phyloP scores from a whole-genome alignment of 2,329 filamentous ascomycete species.

The Ceratocystis ficicola region DNA sequence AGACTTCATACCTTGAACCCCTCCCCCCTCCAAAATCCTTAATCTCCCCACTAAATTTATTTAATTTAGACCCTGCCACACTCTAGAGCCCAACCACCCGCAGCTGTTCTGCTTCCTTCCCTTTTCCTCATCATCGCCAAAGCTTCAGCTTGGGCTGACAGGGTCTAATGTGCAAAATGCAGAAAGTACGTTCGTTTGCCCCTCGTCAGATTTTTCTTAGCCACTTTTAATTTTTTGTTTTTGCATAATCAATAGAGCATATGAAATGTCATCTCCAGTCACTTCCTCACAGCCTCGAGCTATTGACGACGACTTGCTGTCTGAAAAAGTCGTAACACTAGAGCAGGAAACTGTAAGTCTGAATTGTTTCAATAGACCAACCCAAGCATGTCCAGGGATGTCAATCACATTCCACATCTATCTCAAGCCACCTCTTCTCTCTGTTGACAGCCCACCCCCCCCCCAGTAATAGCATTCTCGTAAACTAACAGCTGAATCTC shows the following conservation, averaged over 20 bases:
- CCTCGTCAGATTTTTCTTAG: neutral
- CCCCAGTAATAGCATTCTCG: too few relatives aligned
- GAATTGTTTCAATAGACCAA: neutral
- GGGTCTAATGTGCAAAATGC: neutral
- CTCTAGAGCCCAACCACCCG: slow-evolving; percentile 3
- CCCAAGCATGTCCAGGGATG: neutral
- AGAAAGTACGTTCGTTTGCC: neutral
- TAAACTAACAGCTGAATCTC: neutral
- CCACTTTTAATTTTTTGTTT: too few relatives aligned
- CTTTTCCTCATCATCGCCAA: neutral
- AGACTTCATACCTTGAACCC: neutral
- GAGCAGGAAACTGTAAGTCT: slow-evolving; percentile 45
- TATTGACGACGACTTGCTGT: slow-evolving; percentile 26
- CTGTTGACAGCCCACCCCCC: too few relatives aligned
- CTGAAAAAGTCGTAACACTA: slow-evolving; percentile 36
- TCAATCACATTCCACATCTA: neutral
- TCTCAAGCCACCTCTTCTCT: neutral
- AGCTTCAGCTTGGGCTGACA: neutral
- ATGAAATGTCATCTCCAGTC: neutral
- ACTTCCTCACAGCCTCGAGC: neutral
- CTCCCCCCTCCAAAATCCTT: neutral
- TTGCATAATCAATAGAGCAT: neutral
- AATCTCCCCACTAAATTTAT: neutral
- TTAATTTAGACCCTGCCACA: slow-evolving; percentile 3
- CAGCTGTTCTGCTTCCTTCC: neutral